Evolutionary conservation across 2,329 filamentous ascomycete species (phyloP).

Genomic region (Fusarium verticillioides): DNA sequence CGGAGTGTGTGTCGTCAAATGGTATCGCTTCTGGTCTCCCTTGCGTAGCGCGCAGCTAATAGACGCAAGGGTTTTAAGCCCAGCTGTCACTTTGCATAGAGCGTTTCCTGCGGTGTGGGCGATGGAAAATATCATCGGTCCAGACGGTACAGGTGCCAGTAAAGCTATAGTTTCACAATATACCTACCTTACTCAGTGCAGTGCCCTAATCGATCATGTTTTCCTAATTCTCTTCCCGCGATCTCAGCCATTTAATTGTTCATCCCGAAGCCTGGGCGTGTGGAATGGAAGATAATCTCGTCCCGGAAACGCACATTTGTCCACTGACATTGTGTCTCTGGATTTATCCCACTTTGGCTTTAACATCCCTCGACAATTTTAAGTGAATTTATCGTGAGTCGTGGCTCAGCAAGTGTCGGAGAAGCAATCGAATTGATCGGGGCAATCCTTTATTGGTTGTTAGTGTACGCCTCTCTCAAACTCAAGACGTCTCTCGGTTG

Average conservation of each 20-base stretch:
- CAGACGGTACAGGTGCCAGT: not conserved
- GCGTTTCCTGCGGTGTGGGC: slow-evolving; percentile 8
- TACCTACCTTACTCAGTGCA: not conserved
- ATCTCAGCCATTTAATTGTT: not conserved
- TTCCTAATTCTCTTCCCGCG: not conserved
- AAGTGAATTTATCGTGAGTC: not conserved
- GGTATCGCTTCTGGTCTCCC: slow-evolving; percentile 21
- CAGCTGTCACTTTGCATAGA: slow-evolving; percentile 1
- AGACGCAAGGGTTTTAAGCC: not conserved
- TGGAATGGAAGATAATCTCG: slow-evolving; percentile 21
- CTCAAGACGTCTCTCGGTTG: not conserved
- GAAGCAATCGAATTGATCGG: not conserved
- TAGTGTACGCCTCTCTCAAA: not conserved
- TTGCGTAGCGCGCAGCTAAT: slow-evolving; percentile 10
- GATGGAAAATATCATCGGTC: not conserved
- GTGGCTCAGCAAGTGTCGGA: not conserved
- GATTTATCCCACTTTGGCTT: not conserved
- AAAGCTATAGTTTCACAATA: not conserved
- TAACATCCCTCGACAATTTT: not conserved
- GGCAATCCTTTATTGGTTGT: not conserved
- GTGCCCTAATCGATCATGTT: not conserved
- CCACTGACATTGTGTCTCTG: slow-evolving; percentile 6
- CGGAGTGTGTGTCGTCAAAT: not conserved
- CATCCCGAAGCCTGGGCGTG: not conserved
- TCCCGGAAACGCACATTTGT: slow-evolving; percentile 28